These are phyloP conservation scores for Arachis stenosperma DNA, from an alignment of 306 rosid species.

Conservation along the genomic window DNA sequence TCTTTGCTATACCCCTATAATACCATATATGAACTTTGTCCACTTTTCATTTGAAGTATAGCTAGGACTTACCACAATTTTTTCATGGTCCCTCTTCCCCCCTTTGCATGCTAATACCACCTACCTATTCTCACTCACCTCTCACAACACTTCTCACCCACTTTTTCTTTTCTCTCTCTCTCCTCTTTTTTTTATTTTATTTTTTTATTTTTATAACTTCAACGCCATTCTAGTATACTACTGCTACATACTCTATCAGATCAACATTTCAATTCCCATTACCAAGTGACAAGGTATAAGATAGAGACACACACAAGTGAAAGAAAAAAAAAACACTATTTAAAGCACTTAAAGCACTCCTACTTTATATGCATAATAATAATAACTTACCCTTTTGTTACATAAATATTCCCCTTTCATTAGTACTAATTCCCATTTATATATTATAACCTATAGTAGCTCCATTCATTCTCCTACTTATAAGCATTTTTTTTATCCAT, in stretches of 20 bases:
- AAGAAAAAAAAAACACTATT: not conserved
- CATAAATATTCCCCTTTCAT: slow-evolving; percentile 15
- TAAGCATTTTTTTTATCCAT: not conserved
- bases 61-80: slow-evolving; percentile 33
- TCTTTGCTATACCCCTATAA: slow-evolving; percentile 32
- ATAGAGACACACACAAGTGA: slow-evolving; percentile 16
- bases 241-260: not conserved
- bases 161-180: slow-evolving; percentile 21
- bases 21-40: slow-evolving; percentile 44
- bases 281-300: slow-evolving; percentile 12
- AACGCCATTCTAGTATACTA: slow-evolving; percentile 26
- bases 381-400: too few relatives aligned
- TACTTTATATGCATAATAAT: slow-evolving; percentile 27
- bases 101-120: slow-evolving; percentile 27
- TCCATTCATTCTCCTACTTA: slow-evolving; percentile 14
- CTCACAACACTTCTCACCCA: slow-evolving; percentile 17
- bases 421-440: not conserved
- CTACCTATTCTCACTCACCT: not conserved
- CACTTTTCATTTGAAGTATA: slow-evolving; percentile 28
- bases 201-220: slow-evolving; percentile 32
- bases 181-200: slow-evolving; percentile 11
- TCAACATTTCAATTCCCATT: slow-evolving; percentile 41
- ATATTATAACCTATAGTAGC: not conserved
- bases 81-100: slow-evolving; percentile 29
- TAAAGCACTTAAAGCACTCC: slow-evolving; percentile 35